Conservation (phyloP, 1,284 basidiomycete genomes). For the Wolfiporia cocos region DNA sequence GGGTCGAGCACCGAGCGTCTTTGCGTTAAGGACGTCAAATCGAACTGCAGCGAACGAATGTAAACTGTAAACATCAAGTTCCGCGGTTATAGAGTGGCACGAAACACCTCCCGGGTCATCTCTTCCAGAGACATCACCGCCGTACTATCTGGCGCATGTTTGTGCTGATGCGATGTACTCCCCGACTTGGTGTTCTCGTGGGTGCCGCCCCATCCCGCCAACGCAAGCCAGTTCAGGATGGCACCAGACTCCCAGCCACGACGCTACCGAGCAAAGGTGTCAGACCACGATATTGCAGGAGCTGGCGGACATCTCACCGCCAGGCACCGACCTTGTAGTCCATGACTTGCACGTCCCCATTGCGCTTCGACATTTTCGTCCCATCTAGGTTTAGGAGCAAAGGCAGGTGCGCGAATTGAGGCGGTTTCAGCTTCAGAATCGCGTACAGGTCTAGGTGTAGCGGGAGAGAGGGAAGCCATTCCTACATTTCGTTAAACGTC, state of each 20-base stretch:
- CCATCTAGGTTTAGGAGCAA: conserved; percentile 89
- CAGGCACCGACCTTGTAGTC: conserved; percentile 69
- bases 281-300: background rate
- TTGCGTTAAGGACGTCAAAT: conserved; percentile 66
- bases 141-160: conserved; percentile 56
- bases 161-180: conserved; percentile 11
- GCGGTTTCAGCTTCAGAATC: conserved; percentile 67
- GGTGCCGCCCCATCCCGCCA: conserved; percentile 84
- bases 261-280: conserved; percentile 31
- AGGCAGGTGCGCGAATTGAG: conserved; percentile 88
- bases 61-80: background rate
- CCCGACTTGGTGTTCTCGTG: conserved; percentile 31
- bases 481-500: conserved; percentile 37
- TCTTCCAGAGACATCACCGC: conserved; percentile 58
- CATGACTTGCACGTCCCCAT: conserved; percentile 83
- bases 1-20: conserved; percentile 70
- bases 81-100: background rate
- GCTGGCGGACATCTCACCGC: background rate
- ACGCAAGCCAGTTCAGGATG: conserved; percentile 87
- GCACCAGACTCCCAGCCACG: conserved; percentile 89
- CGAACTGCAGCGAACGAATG: conserved; percentile 42
- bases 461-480: conserved; percentile 96
- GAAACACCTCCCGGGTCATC: conserved; percentile 53
- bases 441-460: conserved; percentile 90
- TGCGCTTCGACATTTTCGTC: conserved; percentile 91